Base-by-base conservation (phyloP, 495 filamentous ascomycete genomes). In the Lophium mytilinum region DNA sequence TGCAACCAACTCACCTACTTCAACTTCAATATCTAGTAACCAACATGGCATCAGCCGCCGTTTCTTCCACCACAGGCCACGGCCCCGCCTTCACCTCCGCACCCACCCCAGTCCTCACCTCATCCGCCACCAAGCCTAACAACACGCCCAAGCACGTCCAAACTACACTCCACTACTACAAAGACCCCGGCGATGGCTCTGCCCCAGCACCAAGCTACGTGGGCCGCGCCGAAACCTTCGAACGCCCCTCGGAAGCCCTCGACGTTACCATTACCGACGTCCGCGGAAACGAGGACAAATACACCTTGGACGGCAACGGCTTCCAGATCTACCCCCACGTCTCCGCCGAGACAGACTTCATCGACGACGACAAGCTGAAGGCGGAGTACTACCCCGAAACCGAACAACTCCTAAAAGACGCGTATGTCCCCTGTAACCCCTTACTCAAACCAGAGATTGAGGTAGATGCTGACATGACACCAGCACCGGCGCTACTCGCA, bases 311-410 rank as follows among this genome's bases (percentile, higher is more conserved):
- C 76, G 73, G 67, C 45, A 78, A 91, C 73, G 85, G 87, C 56
- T 92, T 95, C 77, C 72, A 77, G 45, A 68, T 83, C n/a, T 56
- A 82, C 48, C 69, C 69, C 37, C 68, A 75, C 47, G 63, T 82
- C 7, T 72, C 80, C 12, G n/a, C 8, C 2, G 82, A 85, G 65
- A 65, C 63, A 34, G 76, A 78, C 17, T 95, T 89, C 72, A 67
- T 63, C 49, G 77, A 83, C 56, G 85, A 90, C 66, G 74, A 71
- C 7, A 74, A 75, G 39, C 85, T 95, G 65, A 67, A 79, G 46
- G 42, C 68, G 17, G 72, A 77, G 53, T 95, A 95, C 76, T 95
- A 94, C 76, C 85, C 87, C 0, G 89, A 94, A 67, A 80, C 91
- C 30, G 79, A 85, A 68, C 53, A 71, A 10, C 73, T 94, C 45